Base-by-base conservation (phyloP, 1,284 basidiomycete species). In the Malassezia furfur region DNA sequence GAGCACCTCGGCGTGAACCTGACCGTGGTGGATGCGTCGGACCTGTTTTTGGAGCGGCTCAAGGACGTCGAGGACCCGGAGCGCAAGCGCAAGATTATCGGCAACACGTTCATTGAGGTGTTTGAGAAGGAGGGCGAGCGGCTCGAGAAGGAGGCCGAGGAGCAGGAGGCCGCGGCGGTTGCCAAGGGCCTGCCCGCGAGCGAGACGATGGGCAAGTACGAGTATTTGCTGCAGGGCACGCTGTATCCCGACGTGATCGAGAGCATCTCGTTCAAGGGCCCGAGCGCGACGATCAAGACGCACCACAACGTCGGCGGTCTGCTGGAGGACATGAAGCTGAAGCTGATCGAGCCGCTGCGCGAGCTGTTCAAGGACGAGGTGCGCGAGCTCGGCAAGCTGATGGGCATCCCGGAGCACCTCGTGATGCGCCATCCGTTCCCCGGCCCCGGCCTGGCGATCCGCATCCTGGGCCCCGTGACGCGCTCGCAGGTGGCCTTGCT, bases 321-420 rank as follows among this genome's bases (percentile, higher is more conserved):
- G 48, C 79, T 98, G 59, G 88, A 88, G 71, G 86, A 98, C 76
- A 99, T 98, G 94, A 96, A 94, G 78, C 81, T 99, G 65, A 98
- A 98, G 79, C 81, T 99, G 41, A 96, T 99, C 65, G 94, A 99
- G 78, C 94, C 94, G 36, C 79, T 99, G 44, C 82, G 94, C 36
- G 94, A 98, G 79, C 81, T 99, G 22, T 99, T 99, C 83, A 98
- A 98, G 81, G 93, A 99, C 76, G 94, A 99, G 78, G 94, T 98
- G 45, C 86, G 94, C 54, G 87, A 85, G 0, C 82, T 98, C 52
- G 94, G 94, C 52, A 83, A 87, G 56, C 80, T 98, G 17, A 83
- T 99, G 52, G 81, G 82, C 58, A 99, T 99, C 67, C 93, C 94
- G 30, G 84, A 84, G 5, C 88, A 88, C 62, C 83, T 98, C 40